Base-by-base conservation (phyloP, 306 rosid genomes). In the Prunus mira region DNA sequence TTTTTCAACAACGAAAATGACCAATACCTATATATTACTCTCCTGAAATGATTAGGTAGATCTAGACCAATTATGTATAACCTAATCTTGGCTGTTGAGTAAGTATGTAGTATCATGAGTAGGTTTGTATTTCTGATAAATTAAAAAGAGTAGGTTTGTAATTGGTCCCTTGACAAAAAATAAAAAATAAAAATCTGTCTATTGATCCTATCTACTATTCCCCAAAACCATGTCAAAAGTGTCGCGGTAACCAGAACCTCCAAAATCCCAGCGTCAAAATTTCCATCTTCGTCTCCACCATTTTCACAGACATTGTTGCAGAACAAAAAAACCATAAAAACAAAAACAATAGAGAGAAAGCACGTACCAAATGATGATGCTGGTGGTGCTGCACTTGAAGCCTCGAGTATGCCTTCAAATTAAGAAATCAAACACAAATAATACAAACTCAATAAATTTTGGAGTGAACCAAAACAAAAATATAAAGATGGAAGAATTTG, bases 391-490 rank as follows among this genome's bases (percentile, higher is more conserved):
- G 64, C 15, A 32, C 73, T 50, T 51, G 85, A 1, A 65, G 70
- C 81, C 61, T 75, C 52, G 12, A 50, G 32, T 32, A 54, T 34
- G 56, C 57, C 88, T 85, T 38, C 49, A 56, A 28, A 72, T 65
- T 24, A 22, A 22, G 22, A 30, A 50, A 49, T 7, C 1, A 63
- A 24, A 63, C 52, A 28, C 14, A 63, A 67, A 61, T 12, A 13
- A 79, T 1, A 18, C 10, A 2, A 34, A 43, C 34, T 69, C 6
- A 18, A 76, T 63, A 67, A 61, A 41, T 20, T 43, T 43, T 3
- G 20, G 38, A 54, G 17, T 47, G 14, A 11, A 12, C 52, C 15
- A 47, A 7, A 38, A 38, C 43, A 7, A 38, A 38, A 7, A 38
- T 7, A 38, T 38, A 38, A 38, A 38, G 43, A 38, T 38, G 43